Percentiles rank a stretch among this genome's conserved stretches.
These are phyloP conservation scores for Stereocaulon alpinum DNA, from an alignment of 495 filamentous ascomycete species.

Conservation along the genomic window DNA sequence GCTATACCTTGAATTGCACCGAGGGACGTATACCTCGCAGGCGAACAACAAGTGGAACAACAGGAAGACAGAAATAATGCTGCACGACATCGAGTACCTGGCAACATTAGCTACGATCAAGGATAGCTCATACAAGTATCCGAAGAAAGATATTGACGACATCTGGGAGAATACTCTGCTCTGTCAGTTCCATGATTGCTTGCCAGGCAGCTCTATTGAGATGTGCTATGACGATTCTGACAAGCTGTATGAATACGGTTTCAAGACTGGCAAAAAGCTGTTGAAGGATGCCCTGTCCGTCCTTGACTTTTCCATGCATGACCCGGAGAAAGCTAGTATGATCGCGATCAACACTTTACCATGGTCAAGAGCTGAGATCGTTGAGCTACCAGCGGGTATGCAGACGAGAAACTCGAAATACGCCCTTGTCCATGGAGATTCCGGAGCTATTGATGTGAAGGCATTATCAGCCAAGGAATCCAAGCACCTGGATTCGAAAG, in stretches of 20 bases:
- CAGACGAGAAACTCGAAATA: conserved; percentile 33
- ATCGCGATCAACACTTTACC: conserved; percentile 69
- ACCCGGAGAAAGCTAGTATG: conserved; percentile 23
- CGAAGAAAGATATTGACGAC: conserved; percentile 78
- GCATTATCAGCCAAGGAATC: conserved; percentile 33
- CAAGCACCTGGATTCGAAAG: conserved; percentile 34
- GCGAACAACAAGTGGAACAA: conserved; percentile 96
- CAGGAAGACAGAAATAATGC: conserved; percentile 67
- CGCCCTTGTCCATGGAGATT: conserved; percentile 35
- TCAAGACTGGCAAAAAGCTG: conserved; percentile 61
- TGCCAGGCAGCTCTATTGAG: conserved; percentile 90
- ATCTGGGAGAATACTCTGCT: conserved; percentile 86
- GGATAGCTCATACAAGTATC: conserved; percentile 67
- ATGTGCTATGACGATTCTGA: conserved; percentile 96
- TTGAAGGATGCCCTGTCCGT: conserved; percentile 56
- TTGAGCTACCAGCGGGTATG: conserved; percentile 42
- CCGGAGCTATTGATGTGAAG: conserved; percentile 40
- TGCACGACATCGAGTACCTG: conserved; percentile 81
- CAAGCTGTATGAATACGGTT: conserved; percentile 74
- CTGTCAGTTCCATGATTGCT: conserved; percentile 94
- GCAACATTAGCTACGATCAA: conserved; percentile 74
- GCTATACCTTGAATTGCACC: conserved; percentile 93
- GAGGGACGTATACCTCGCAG: conserved; percentile 94
- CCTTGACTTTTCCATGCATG: conserved; percentile 44
- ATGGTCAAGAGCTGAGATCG: conserved; percentile 66